Percentiles rank a stretch among this genome's conserved stretches.
Evolutionary conservation across 2,329 filamentous ascomycete genomes (phyloP).

Genomic region (Harringtonia lauricola): DNA sequence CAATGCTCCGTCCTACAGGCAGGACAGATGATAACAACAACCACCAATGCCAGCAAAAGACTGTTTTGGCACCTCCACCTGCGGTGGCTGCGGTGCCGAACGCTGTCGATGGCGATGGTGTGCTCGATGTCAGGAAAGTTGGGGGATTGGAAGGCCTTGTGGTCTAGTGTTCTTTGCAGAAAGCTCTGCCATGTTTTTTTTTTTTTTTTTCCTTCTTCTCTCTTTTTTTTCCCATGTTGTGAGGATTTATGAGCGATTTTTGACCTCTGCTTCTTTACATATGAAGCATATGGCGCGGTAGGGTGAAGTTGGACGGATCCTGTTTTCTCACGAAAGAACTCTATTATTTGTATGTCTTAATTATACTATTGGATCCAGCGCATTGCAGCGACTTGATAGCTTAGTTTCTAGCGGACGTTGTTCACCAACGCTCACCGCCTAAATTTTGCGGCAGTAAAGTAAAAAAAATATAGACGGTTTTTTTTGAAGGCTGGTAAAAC

Average conservation of each 20-base stretch:
- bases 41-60: not conserved
- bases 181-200: not conserved
- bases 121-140: not conserved
- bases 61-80: not conserved
- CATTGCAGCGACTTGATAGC: too few species aligned
- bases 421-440: constrained; percentile 1
- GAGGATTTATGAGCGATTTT: too few species aligned
- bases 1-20: constrained; percentile 2
- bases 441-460: not conserved
- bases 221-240: too few species aligned
- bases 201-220: not conserved
- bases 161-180: not conserved
- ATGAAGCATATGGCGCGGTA: too few species aligned
- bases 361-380: too few species aligned
- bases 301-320: too few species aligned
- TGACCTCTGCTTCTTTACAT: not conserved
- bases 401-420: too few species aligned
- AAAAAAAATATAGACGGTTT: not conserved
- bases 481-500: too few species aligned
- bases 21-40: not conserved
- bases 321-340: too few species aligned
- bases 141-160: not conserved
- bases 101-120: not conserved
- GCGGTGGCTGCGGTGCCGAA: not conserved
- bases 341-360: too few species aligned